Percentiles rank a stretch among this genome's conserved stretches.
These are phyloP conservation scores for Craterostigma plantagineum DNA, from an alignment of 257 asterid species.

Conservation along the genomic window DNA sequence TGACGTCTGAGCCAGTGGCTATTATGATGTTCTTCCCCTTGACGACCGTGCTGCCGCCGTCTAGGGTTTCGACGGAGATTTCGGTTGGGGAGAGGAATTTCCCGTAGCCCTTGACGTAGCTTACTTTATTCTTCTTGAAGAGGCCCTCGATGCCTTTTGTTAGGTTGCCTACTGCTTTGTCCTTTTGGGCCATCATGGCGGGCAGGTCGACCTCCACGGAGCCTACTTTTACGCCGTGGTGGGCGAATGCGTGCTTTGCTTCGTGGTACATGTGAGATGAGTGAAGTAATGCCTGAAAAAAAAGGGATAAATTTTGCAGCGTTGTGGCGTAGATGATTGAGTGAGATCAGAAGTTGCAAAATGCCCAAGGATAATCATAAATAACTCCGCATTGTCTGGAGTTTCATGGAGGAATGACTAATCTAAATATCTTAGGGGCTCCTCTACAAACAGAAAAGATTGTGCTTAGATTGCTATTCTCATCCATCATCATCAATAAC, in stretches of 20 bases:
- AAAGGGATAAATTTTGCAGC: slow-evolving; percentile 2
- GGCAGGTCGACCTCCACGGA: slow-evolving; percentile 86
- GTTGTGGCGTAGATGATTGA: slow-evolving; percentile 2
- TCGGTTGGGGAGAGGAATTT: slow-evolving; percentile 85
- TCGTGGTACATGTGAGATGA: slow-evolving; percentile 97
- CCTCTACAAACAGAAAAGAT: too few relatives aligned
- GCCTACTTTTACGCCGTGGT: slow-evolving; percentile 76
- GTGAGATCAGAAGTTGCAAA: neutral
- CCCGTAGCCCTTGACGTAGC: slow-evolving; percentile 89
- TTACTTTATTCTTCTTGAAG: slow-evolving; percentile 92
- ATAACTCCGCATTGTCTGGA: too few relatives aligned
- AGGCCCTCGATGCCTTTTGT: slow-evolving; percentile 96
- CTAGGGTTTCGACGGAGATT: slow-evolving; percentile 64
- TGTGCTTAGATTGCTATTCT: too few relatives aligned
- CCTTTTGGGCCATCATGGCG: slow-evolving; percentile 94
- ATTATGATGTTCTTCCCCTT: slow-evolving; percentile 82
- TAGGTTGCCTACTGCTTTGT: slow-evolving; percentile 75
- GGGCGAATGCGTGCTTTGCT: slow-evolving; percentile 76
- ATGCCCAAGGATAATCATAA: too few relatives aligned
- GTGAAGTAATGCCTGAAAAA: slow-evolving; percentile 79
- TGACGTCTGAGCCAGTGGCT: slow-evolving; percentile 93
- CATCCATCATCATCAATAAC: too few relatives aligned
- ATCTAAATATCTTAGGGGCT: too few relatives aligned
- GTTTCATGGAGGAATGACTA: too few relatives aligned
- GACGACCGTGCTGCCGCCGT: slow-evolving; percentile 66